Percentiles rank a stretch among this genome's conserved stretches.
Conservation (phyloP, 495 filamentous ascomycete species). For the Aspergillus cristatus region DNA sequence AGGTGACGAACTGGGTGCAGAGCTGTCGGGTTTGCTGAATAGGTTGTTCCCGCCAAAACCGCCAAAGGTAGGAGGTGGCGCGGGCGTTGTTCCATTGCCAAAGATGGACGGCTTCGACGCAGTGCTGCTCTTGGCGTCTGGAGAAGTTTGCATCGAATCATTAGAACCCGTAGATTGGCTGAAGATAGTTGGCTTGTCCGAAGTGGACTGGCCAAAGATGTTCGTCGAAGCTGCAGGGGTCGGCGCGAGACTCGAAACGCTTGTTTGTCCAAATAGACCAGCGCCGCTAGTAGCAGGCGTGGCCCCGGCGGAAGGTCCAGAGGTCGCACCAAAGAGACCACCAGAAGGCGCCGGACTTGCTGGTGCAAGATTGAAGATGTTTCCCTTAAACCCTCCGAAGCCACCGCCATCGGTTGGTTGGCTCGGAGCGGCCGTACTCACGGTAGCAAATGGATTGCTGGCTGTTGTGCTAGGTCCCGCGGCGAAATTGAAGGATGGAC, state of each 20-base stretch:
- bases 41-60: conserved; percentile 5
- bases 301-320: background rate
- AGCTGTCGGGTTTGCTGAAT: conserved; percentile 9
- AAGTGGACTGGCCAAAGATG: conserved; percentile 15
- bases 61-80: conserved; percentile 7
- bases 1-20: conserved; percentile 9
- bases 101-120: conserved; percentile 13
- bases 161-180: conserved; percentile 12
- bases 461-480: conserved; percentile 13
- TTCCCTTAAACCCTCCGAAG: conserved; percentile 23
- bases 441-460: conserved; percentile 34
- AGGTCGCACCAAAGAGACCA: conserved; percentile 15
- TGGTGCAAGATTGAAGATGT: conserved; percentile 24
- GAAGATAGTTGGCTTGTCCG: conserved; percentile 17
- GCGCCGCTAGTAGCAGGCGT: conserved; percentile 5
- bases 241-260: conserved; percentile 9
- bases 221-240: conserved; percentile 12
- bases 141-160: conserved; percentile 38
- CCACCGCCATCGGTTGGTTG: conserved; percentile 11
- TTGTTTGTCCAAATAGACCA: conserved; percentile 16
- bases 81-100: conserved; percentile 7
- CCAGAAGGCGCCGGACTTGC: conserved; percentile 12
- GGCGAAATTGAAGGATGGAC: conserved; percentile 31
- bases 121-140: conserved; percentile 25
- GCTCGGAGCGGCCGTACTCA: conserved; percentile 13